Base-by-base conservation (phyloP, 495 filamentous ascomycete genomes). In the Patellaria atrata region DNA sequence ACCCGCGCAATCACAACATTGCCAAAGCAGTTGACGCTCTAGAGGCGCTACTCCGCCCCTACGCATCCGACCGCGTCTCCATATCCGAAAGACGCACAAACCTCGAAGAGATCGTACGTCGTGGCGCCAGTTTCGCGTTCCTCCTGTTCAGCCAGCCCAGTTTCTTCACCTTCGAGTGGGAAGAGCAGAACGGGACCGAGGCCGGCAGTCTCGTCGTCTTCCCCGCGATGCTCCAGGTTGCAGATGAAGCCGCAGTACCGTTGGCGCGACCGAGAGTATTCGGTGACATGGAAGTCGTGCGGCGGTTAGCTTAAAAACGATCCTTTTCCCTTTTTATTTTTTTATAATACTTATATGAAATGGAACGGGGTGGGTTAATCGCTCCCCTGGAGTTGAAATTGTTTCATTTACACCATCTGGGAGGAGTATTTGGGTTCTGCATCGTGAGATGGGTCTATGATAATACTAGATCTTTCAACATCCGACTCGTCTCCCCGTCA, bases 141-240 rank as follows among this genome's bases (percentile, higher is more conserved):
- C 38, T 51, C 8, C 38, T 61, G 16, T 61, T 61, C 37, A 44
- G 50, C 8, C 56, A 61, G 40, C 56, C 54, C 4, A 48, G 50
- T 29, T 27, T 36, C 1, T 59, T 41, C 38, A 21, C 31, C 4
- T 55, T 61, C 19, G 54, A 57, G 20, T 61, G 48, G 47, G 25
- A 45, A 19, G 38, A 41, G 2, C 20, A 35, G 21, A 34, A 47
- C 32, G 12, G 34, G 8, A 23, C 38, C 7, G 40, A 38, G 27
- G 31, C 40, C 4, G 50, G 47, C 14, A 46, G 39, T 22, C 30
- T 59, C 22, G 48, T 55, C 12, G 47, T 58, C 5, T 61, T 57
- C 35, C 57, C 57, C 5, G 50, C 49, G 0, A 37, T 61, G 16
- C 4, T 54, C 17, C 52, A 57, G 39, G 34, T 45, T 1, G 27